Evolutionary conservation across 2,329 filamentous ascomycete species (phyloP).

Genomic region (Epichloe baconii): DNA sequence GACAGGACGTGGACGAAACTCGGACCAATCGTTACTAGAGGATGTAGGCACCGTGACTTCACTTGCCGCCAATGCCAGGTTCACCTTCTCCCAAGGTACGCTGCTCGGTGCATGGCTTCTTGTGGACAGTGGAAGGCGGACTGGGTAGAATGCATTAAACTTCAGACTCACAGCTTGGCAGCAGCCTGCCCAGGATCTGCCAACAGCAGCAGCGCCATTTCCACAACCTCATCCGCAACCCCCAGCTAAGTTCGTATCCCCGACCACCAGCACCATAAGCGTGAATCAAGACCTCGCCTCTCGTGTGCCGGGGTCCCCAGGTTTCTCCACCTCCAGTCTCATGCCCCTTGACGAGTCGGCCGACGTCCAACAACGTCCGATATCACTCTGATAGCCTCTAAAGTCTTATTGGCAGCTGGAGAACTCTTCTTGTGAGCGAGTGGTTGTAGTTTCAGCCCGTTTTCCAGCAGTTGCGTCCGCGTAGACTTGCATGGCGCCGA

Average conservation of each 20-base stretch:
- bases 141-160: too few species aligned
- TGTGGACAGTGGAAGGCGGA: too few species aligned
- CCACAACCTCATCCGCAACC: constrained; percentile 37
- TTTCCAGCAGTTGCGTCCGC: constrained; percentile 31
- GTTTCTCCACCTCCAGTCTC: constrained; percentile 38
- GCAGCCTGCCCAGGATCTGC: too few species aligned
- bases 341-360: constrained; percentile 32
- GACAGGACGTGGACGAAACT: too few species aligned
- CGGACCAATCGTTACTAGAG: too few species aligned
- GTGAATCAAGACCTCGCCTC: constrained; percentile 25
- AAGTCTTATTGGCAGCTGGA: constrained; percentile 8
- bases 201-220: constrained; percentile 7
- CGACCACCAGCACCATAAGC: constrained; percentile 46
- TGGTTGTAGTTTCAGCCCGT: constrained; percentile 17
- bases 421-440: constrained; percentile 8
- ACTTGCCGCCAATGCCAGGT: too few species aligned
- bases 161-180: neutral
- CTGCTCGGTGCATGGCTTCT: too few species aligned
- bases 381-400: constrained; percentile 19
- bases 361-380: constrained; percentile 31
- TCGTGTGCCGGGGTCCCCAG: neutral
- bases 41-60: too few species aligned
- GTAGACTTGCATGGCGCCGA: constrained; percentile 31
- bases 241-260: constrained; percentile 47
- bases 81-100: too few species aligned